Evolutionary conservation across 306 rosid genomes (phyloP).

Genomic region (Erythrophleum fordii): DNA sequence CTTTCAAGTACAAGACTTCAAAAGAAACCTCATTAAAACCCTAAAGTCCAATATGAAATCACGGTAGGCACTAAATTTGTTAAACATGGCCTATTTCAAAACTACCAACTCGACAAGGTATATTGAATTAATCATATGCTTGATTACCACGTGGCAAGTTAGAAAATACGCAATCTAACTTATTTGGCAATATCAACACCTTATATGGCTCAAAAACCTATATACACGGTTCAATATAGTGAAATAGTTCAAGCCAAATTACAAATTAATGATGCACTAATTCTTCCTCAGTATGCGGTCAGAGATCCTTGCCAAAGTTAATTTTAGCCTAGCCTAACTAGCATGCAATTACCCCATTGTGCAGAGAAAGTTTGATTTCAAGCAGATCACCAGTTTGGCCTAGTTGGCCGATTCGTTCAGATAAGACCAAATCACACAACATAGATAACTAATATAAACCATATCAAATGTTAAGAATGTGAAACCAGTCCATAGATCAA

Average conservation of each 20-base stretch:
- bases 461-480: slow-evolving; percentile 1
- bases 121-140: slow-evolving; percentile 9
- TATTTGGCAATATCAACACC: neutral
- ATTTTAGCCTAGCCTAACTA: slow-evolving; percentile 8
- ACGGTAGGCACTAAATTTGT: slow-evolving; percentile 4
- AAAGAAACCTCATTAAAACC: slow-evolving; percentile 21
- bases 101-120: slow-evolving; percentile 21
- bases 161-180: neutral
- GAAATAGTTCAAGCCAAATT: slow-evolving; percentile 21
- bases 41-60: slow-evolving; percentile 25
- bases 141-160: neutral
- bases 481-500: too few relatives aligned
- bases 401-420: neutral
- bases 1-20: too few relatives aligned
- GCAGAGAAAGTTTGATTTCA: slow-evolving; percentile 19
- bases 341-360: slow-evolving; percentile 15
- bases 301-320: slow-evolving; percentile 24
- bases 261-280: slow-evolving; percentile 25
- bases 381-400: slow-evolving; percentile 25
- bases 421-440: neutral
- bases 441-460: neutral
- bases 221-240: slow-evolving; percentile 10
- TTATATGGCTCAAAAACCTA: neutral
- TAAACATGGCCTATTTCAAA: neutral
- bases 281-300: slow-evolving; percentile 27